Percentiles rank a stretch among this genome's conserved stretches.
Evolutionary conservation across 2,329 filamentous ascomycete genomes (phyloP).

Genomic region (Fusarium floridanum): DNA sequence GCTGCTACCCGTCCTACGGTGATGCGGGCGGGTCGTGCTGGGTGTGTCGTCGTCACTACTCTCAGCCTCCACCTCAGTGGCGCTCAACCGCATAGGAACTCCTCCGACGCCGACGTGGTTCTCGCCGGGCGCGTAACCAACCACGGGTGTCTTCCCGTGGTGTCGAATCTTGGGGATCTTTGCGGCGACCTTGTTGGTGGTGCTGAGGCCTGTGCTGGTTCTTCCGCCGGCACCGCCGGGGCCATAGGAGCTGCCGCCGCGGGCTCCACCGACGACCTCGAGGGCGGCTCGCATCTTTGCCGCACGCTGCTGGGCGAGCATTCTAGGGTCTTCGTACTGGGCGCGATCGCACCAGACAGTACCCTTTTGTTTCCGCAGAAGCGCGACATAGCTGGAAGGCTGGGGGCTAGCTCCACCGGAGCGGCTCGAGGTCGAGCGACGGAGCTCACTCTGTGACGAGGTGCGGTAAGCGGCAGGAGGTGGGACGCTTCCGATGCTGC

Average conservation of each 20-base stretch:
- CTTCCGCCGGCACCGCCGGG: constrained; percentile 56
- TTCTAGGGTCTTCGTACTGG: constrained; percentile 89
- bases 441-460: constrained; percentile 69
- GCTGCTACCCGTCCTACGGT: constrained; percentile 80
- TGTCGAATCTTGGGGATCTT: constrained; percentile 95
- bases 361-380: constrained; percentile 97
- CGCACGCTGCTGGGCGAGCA: constrained; percentile 84
- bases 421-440: constrained; percentile 84
- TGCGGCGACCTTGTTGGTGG: constrained; percentile 76
- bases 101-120: constrained; percentile 82
- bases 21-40: constrained; percentile 64
- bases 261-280: constrained; percentile 78
- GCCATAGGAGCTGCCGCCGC: constrained; percentile 65
- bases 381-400: constrained; percentile 87
- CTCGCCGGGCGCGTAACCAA: constrained; percentile 81
- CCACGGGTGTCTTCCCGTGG: constrained; percentile 82
- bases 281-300: constrained; percentile 89
- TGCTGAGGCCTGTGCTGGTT: constrained; percentile 73
- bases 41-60: constrained; percentile 79
- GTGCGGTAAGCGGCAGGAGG: constrained; percentile 70
- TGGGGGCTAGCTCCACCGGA: constrained; percentile 70
- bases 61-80: constrained; percentile 93
- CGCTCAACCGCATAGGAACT: constrained; percentile 90
- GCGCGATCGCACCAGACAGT: constrained; percentile 98
- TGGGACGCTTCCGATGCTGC: constrained; percentile 77